phyloP scores from a whole-genome alignment of 805 yeast species.

The Suhomyces faveliae region DNA sequence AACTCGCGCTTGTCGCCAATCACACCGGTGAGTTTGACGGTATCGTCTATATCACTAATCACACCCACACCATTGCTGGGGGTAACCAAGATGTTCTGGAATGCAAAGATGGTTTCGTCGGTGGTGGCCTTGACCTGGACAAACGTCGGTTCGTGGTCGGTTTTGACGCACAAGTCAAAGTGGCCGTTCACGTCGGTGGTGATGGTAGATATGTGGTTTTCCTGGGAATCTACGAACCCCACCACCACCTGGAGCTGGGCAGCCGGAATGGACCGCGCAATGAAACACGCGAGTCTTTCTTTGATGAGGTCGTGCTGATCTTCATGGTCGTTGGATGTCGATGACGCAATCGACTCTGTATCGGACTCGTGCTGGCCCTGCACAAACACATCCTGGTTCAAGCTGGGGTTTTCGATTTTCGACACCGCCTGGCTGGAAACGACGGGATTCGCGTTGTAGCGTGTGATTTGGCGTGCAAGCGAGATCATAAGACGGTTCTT shows the following conservation, averaged over 20 bases:
- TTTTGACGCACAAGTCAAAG: conserved; percentile 52
- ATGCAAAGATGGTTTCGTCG: conserved; percentile 48
- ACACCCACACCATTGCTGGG: conserved; percentile 58
- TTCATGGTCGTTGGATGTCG: conserved; percentile 1
- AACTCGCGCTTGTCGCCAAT: conserved; percentile 82
- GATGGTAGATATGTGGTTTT: conserved; percentile 17
- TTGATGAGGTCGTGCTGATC: conserved; percentile 43
- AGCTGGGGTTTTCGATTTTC: conserved; percentile 25
- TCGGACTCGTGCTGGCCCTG: conserved; percentile 6
- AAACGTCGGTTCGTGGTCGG: conserved; percentile 60
- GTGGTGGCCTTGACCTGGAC: conserved; percentile 49
- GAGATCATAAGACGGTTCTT: conserved; percentile 69
- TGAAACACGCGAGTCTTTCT: conserved; percentile 66
- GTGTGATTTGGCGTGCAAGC: conserved; percentile 65
- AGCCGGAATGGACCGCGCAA: conserved; percentile 63
- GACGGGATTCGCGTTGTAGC: conserved; percentile 23
- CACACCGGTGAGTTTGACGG: conserved; percentile 87
- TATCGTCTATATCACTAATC: conserved; percentile 93
- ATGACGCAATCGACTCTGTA: neutral
- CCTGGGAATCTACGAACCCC: conserved; percentile 39
- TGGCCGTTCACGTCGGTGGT: conserved; percentile 68
- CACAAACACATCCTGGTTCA: conserved; percentile 23
- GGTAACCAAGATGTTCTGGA: conserved; percentile 46
- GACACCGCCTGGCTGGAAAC: conserved; percentile 19
- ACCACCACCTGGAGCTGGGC: conserved; percentile 54